Evolutionary conservation across 306 rosid genomes (phyloP).

Genomic region (Castanopsis chinensis): DNA sequence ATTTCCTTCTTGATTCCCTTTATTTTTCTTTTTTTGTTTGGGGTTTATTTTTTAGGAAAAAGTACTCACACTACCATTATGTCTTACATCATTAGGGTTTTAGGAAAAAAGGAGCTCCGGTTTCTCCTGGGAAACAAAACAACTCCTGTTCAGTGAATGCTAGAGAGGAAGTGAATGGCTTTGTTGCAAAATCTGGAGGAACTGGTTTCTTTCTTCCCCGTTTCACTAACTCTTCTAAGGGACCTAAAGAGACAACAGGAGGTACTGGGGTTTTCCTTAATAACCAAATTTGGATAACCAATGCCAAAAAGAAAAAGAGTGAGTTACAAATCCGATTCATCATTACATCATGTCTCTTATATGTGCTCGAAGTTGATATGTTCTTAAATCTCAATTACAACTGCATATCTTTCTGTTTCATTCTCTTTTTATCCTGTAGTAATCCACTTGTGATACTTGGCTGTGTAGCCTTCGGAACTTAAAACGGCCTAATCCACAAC

Average conservation of each 20-base stretch:
- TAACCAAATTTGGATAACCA: background rate
- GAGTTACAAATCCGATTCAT: background rate
- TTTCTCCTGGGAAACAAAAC: background rate
- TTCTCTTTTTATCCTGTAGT: background rate
- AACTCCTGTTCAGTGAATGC: background rate
- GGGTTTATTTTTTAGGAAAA: background rate
- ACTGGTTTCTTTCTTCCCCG: constrained; percentile 24
- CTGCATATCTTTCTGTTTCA: background rate
- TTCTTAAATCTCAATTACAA: background rate
- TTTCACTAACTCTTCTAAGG: background rate
- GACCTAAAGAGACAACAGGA: background rate
- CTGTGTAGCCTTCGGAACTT: background rate
- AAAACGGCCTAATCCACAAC: background rate
- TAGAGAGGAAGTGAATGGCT: background rate
- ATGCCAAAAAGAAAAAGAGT: background rate
- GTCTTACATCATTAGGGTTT: background rate
- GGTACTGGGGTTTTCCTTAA: background rate
- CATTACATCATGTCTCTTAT: background rate
- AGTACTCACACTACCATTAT: background rate
- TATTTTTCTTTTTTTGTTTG: background rate
- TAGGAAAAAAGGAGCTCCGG: background rate
- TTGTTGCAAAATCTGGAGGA: background rate
- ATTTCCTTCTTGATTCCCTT: background rate
- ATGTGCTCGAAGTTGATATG: background rate
- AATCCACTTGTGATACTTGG: background rate